Base-by-base conservation (phyloP, 768 basidiomycete species). In the Tephrocybe sp. region DNA sequence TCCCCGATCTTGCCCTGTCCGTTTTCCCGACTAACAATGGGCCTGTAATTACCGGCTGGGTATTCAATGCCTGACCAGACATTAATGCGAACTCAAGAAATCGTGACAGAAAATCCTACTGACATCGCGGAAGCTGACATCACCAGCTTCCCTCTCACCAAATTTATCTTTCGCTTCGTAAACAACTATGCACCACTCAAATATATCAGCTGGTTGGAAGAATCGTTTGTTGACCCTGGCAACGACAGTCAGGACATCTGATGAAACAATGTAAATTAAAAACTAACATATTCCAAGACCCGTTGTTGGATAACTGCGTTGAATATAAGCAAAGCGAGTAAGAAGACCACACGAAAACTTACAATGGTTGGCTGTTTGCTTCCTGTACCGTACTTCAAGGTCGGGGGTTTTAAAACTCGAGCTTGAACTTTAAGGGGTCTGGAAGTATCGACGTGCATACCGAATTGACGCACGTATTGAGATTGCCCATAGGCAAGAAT, bases 261-360 rank as follows among this genome's bases (percentile, higher is more conserved):
- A 26, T n/a, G n/a, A 19, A 10, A 39, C 16, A 36, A 12, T 38
- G 9, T n/a, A 43, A 45, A 31, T 51, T 17, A 50, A 30, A 50
- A 51, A 68, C 69, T 34, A 45, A 83, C 89, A 91, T 87, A 51
- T 91, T 92, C 89, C 89, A 92, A 0, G 80, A 68, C 4, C 89
- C 89, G 47, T 89, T 81, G 5, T 64, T 69, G 0, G 87, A 87
- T 32, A 62, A 65, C 85, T 87, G 53, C 4, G 2, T 12, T n/a
- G 10, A 17, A 30, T 8, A 33, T 7, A 34, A 22, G 26, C 19
- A 19, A 41, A 7, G 12, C 26, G 7, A 34, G 20, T 5, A 22
- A 33, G 13, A 31, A 38, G 50, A 20, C 39, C 20, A 8, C 48
- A 23, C 44, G 13, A 19, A 48, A 32, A 68, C 83, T 58, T 56